Evolutionary conservation across 75 land plant species (phyloP).

Genomic region (Sequoia sempervirens): DNA sequence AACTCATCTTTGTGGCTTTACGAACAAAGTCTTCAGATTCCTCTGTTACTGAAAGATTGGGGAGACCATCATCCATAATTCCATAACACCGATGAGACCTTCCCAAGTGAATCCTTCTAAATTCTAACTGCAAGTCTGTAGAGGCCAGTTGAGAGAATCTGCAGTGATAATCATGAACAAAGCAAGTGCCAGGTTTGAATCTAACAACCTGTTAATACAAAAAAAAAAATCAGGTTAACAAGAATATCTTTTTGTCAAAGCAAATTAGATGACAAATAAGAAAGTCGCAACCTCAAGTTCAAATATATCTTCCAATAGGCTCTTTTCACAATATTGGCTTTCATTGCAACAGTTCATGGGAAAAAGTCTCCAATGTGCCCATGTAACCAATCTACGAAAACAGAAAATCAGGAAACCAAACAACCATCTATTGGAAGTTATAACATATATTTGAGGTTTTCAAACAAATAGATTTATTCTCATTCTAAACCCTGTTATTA

Average conservation of each 20-base stretch:
- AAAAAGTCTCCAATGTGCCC: not conserved
- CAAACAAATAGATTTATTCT: not conserved
- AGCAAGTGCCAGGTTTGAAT: not conserved
- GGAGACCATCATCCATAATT: conserved; percentile 13
- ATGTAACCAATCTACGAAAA: not conserved
- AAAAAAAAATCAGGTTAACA: not conserved
- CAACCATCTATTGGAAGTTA: not conserved
- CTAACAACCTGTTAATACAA: not conserved
- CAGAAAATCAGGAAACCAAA: not conserved
- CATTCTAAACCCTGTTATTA: not conserved
- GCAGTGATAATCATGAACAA: not conserved
- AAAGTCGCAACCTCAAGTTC: not conserved
- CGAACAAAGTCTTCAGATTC: conserved; percentile 49
- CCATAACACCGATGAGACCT: conserved; percentile 16
- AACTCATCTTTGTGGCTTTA: conserved; percentile 51
- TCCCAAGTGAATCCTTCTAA: not conserved
- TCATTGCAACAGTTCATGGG: not conserved
- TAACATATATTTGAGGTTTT: not conserved
- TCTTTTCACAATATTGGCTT: not conserved
- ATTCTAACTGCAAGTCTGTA: not conserved
- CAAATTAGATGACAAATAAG: not conserved
- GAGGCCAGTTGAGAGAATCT: not conserved
- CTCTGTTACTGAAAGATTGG: conserved; percentile 20
- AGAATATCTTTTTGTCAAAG: not conserved
- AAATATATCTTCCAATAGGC: not conserved